These are phyloP conservation scores for Tulasnella sp. DNA, from an alignment of 768 basidiomycete species.

Conservation along the genomic window DNA sequence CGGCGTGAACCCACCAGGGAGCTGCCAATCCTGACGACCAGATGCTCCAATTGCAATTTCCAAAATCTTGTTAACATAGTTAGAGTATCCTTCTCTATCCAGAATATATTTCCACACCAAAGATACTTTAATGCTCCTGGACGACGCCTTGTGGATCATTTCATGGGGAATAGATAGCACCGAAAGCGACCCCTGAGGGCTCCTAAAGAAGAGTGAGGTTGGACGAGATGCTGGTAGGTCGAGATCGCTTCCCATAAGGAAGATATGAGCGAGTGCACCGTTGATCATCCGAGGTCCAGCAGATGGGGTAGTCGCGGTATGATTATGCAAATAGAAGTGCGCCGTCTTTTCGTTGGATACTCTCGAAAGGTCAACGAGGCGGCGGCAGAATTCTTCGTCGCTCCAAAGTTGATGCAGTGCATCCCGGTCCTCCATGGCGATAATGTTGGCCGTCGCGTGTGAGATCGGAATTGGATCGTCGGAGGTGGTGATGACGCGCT, in stretches of 20 bases:
- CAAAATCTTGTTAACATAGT: neutral
- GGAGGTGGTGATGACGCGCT: neutral
- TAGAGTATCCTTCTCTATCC: neutral
- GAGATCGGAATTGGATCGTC: neutral
- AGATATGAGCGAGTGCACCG: neutral
- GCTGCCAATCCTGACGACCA: neutral
- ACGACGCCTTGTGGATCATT: neutral
- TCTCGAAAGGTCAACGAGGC: neutral
- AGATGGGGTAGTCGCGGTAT: neutral
- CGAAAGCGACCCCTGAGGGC: neutral
- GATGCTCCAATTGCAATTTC: neutral
- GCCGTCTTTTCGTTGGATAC: neutral
- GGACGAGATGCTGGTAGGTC: neutral
- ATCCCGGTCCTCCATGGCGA: neutral
- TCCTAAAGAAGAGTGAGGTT: neutral
- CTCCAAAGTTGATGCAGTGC: neutral
- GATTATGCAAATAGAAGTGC: neutral
- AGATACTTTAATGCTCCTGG: neutral
- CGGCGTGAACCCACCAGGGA: neutral
- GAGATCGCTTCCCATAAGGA: neutral
- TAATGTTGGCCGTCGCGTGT: neutral
- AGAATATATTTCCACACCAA: neutral
- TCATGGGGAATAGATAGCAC: neutral
- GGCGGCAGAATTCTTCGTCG: neutral
- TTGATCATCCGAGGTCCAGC: neutral